Conservation (phyloP, 352 stramenopile genomes). For the Globisporangium okanoganense region DNA sequence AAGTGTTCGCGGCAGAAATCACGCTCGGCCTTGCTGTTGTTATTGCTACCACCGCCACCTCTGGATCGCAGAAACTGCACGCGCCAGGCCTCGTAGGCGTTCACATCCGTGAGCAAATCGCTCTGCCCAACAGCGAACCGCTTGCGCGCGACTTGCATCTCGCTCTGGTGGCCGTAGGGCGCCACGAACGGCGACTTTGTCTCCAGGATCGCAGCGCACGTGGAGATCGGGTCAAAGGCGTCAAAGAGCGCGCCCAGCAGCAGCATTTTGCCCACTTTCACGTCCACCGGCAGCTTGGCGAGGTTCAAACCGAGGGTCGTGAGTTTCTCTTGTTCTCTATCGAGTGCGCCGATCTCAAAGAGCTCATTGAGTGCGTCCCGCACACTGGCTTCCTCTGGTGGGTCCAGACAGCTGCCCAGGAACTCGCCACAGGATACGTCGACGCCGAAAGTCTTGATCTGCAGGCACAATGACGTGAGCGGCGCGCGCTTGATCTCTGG, state of each 20-base stretch:
- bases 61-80: constrained; percentile 13
- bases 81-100: constrained; percentile 69
- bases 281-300: constrained; percentile 93
- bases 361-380: constrained; percentile 90
- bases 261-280: constrained; percentile 96
- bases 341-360: constrained; percentile 85
- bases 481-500: constrained; percentile 96
- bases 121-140: constrained; percentile 55
- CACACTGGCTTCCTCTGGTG: constrained; percentile 85
- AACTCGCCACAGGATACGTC: constrained; percentile 81
- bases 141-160: constrained; percentile 62
- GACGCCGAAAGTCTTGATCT: constrained; percentile 90
- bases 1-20: constrained; percentile 71
- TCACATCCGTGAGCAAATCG: constrained; percentile 76
- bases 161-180: constrained; percentile 59
- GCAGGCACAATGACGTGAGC: constrained; percentile 94
- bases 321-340: constrained; percentile 58
- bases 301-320: constrained; percentile 94
- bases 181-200: constrained; percentile 83
- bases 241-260: constrained; percentile 94
- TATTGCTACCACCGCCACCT: not conserved
- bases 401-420: constrained; percentile 89
- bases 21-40: constrained; percentile 37
- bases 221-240: constrained; percentile 72
- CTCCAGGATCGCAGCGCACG: constrained; percentile 70